Base-by-base conservation (phyloP, 768 basidiomycete species). In the Infundibulicybe gibba region DNA sequence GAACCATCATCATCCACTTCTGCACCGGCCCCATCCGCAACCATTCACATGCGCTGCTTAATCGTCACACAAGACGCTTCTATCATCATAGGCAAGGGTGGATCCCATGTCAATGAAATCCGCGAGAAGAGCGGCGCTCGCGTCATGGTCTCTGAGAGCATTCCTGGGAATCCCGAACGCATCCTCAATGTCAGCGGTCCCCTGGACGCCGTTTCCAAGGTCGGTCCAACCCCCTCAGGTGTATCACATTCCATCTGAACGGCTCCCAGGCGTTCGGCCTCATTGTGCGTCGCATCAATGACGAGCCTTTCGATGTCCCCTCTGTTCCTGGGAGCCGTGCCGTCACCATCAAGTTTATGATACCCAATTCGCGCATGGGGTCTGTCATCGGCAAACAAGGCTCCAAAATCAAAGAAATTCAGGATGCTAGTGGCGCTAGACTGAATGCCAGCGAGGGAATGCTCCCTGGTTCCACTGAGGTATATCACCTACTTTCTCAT, bases 341-440 rank as follows among this genome's bases (percentile, higher is more conserved):
- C 21, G 97, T 99, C 45, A 98, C 97, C 25, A 98, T 99, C 77
- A 97, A 98, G 66, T 98, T 93, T 63, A 97, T 98, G 88, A 97
- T 98, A 48, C 95, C 95, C 53, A 97, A 98, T 68, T 94, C 93
- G 9, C 88, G 95, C 49, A 98, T 98, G 95, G 95, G 95, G 35
- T 97, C 94, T 14, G 93, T 97, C 50, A 99, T 99, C 59, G 97
- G 97, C 47, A 98, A 97, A 66, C 90, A 87, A 52, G 97, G 97
- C 30, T 86, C 87, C 32, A 99, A 99, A 68, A 99, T 99, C 65
- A 97, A 97, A 73, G 97, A 99, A 70, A 99, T 99, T 54, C 97
- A 99, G 63, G 97, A 99, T 59, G 97, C 97, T 20, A 93, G 90
- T 53, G 97, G 97, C 32, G 97, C 97, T 13, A 75, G 94, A 51